These are phyloP conservation scores for Pseudozyma tsukubaensis DNA, from an alignment of 1,284 basidiomycete genomes.

Conservation along the genomic window DNA sequence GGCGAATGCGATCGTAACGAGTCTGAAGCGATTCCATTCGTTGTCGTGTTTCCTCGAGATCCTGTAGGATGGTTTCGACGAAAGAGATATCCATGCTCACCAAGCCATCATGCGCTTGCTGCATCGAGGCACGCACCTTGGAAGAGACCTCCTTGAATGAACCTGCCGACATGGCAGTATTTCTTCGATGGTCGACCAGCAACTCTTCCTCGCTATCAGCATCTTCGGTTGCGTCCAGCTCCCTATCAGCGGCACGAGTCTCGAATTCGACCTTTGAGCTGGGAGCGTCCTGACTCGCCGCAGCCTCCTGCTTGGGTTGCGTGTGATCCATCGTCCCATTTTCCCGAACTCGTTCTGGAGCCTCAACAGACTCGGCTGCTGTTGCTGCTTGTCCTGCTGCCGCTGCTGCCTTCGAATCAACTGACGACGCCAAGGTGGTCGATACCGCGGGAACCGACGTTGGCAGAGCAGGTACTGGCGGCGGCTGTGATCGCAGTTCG, in stretches of 20 bases:
- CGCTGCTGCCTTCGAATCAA: not conserved
- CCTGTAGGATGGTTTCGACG: slow-evolving; percentile 78
- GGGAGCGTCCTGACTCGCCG: not conserved
- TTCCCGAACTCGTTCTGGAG: too few relatives aligned
- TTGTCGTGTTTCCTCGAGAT: slow-evolving; percentile 77
- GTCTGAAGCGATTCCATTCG: slow-evolving; percentile 78
- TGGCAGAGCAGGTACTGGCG: slow-evolving; percentile 32
- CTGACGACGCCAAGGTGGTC: not conserved
- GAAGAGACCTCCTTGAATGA: slow-evolving; percentile 56
- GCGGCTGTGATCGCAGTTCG: slow-evolving; percentile 27
- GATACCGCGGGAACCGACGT: slow-evolving; percentile 6
- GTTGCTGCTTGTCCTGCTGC: not conserved
- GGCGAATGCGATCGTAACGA: slow-evolving; percentile 85
- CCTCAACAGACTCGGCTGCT: not conserved
- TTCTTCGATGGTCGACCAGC: slow-evolving; percentile 23
- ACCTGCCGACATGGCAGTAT: slow-evolving; percentile 6
- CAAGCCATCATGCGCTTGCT: slow-evolving; percentile 74
- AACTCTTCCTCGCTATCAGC: slow-evolving; percentile 33
- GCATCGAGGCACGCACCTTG: slow-evolving; percentile 76
- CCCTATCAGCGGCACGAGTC: too few relatives aligned
- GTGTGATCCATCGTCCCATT: too few relatives aligned
- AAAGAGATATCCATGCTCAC: slow-evolving; percentile 81
- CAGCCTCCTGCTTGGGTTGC: too few relatives aligned
- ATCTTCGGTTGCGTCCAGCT: not conserved
- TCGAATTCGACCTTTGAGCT: not conserved